Evolutionary conservation across 106 monocot genomes (phyloP), one percentile per base, ranked within the genome.

Genomic region (Dioscorea zingiberensis): DNA sequence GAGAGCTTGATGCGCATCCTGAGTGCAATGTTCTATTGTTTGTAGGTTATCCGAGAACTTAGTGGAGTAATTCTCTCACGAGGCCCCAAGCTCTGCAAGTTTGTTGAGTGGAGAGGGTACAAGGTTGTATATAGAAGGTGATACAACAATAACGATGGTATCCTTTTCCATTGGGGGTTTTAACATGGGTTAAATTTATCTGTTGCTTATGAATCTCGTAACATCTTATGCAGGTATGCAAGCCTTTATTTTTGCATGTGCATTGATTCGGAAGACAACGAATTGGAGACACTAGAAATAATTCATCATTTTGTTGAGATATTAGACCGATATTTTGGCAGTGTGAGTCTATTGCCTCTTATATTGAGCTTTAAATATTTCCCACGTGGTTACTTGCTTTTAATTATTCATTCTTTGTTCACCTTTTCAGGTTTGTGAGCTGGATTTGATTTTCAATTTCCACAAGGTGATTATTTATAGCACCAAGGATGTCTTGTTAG

Each of bases 391-490:
- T 38, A 2, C 4, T 38, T 10, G 4, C 4, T 38, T 38, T 38
- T 38, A 6, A 6, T 38, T 38, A 38, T 10, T 38, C 38, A 38
- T 38, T 38, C 38, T 38, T 38, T 38, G 6, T 38, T 38, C 21
- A 18, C 19, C 13, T 54, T 10, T 57, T 53, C 58, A 98, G 97
- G 97, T 98, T 23, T 98, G 97, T 53, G 97, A 98, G 78, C 71
- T 98, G 70, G 97, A 98, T 69, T 77, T 98, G 81, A 92, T 98
- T 60, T 98, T 92, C 64, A 98, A 98, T 67, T 98, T 98, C 68
- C 97, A 98, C 60, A 98, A 98, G 92, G 97, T 90, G 65, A 38
- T 67, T 30, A 14, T 3, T 25, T 22, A 19, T 4, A 25, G 18
- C 4, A 8, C 38, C 38, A 38, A 38, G 38, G 3, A 38, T 38